Evolutionary conservation across 164 flowering plant species (phyloP), one percentile per base, ranked within the genome.

Genomic region (Macadamia integrifolia): DNA sequence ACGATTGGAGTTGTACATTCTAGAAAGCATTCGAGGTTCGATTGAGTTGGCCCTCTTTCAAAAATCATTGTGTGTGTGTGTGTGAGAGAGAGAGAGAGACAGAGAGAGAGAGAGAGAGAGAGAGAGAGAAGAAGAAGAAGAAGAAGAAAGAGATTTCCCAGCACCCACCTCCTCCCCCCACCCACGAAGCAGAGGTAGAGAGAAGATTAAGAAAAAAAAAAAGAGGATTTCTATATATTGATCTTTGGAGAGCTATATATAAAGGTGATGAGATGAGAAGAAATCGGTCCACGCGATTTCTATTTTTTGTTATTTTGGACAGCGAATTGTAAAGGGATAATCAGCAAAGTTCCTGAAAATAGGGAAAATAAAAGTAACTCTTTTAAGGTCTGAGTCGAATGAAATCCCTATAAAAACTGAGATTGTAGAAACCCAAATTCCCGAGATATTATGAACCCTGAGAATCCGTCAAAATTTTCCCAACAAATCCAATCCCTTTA

Each of bases 11-110:
- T 94, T 11, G 89, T 87, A 77, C 86, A 87, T 66, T 87, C 80
- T 67, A 94, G 85, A 79, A 94, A 89, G 71, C 89, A 74, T 18
- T 82, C 87, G 3, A 94, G 87, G 79, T 94, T 94, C 49, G 99
- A 90, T 67, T 80, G 83, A 76, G 74, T 71, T 76, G 83, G 64
- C 64, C 77, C 80, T 72, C 72, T 80, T 42, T 81, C 78, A 44
- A 71, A 31, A 49, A 71, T 67, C 88, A 85, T 85, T 66, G 28
- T 74, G 23, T 0, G 23, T 23, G 23, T 35, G 3, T 35, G 3
- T 35, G 3, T 5, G 69, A 56, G 60, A 52, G 44, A 8, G 29
- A 18, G 29, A 59, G 40, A 69, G 15, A 62, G 72, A 48, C 49
- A 64, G 71, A 72, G 70, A 71, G 70, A 73, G 70, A 61, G 66